A percentile compares a stretch with the other conserved stretches of the same genome.
These are phyloP conservation scores for Scutellaria barbata DNA, from an alignment of 257 asterid species.

Conservation along the genomic window DNA sequence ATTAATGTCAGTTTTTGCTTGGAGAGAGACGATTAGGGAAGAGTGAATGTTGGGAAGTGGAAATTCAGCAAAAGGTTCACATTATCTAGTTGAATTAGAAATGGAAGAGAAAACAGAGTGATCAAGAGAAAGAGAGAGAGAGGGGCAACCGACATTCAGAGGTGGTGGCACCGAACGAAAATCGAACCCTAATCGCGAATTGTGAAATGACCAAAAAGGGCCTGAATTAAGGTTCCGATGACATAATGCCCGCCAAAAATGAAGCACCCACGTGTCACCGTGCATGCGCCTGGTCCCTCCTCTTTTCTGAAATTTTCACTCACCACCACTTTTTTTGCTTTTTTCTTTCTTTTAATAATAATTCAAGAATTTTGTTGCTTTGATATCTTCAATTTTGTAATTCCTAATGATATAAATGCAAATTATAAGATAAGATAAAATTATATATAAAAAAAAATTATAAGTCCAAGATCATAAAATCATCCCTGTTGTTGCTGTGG, in stretches of 20 bases:
- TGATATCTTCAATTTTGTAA: too few species aligned
- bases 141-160: slow-evolving; percentile 23
- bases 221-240: slow-evolving; percentile 32
- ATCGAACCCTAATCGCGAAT: slow-evolving; percentile 42
- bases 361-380: neutral
- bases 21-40: neutral
- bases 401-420: too few species aligned
- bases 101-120: slow-evolving; percentile 1
- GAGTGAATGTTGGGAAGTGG: neutral
- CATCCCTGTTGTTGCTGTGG: too few species aligned
- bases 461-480: too few species aligned
- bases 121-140: slow-evolving; percentile 27
- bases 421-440: too few species aligned
- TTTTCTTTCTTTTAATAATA: neutral
- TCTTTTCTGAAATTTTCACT: neutral
- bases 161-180: slow-evolving; percentile 31
- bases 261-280: slow-evolving; percentile 54
- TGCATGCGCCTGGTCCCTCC: slow-evolving; percentile 47
- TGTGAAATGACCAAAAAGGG: slow-evolving; percentile 52
- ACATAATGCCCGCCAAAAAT: slow-evolving; percentile 39
- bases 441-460: too few species aligned
- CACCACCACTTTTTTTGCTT: neutral
- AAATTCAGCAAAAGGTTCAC: too few species aligned
- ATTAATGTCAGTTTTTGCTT: neutral
- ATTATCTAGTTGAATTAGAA: too few species aligned